Evolutionary conservation across 1,284 basidiomycete genomes (phyloP), one percentile per base, ranked within the genome.

Genomic region (Gomphus bonarii): DNA sequence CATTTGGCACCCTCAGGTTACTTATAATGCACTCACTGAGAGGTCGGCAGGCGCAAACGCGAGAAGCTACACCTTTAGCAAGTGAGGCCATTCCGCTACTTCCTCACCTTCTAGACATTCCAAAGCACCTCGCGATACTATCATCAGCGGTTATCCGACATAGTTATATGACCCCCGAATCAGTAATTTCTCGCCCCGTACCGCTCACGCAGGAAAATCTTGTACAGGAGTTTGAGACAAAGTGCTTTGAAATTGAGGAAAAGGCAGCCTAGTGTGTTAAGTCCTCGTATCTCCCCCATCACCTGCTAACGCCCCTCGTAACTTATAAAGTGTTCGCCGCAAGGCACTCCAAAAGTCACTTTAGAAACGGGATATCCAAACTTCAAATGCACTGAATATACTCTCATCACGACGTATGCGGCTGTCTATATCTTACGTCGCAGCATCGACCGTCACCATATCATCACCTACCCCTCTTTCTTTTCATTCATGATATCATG

Each of bases 161-260:
- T 62, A 74, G 75, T 8, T 36, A 47, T n/a, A 33, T 20, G n/a
- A 46, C 14, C 36, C 50, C 53, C 25, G 35, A 38, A 33, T n/a
- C 47, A 25, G 31, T 30, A 31, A 51, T 35, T 22, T 11, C 48
- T 18, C 51, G 44, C n/a, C 43, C 60, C 22, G 22, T 36, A 2
- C 46, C 42, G 20, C 30, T 42, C 12, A 36, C 38, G 14, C 38
- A 62, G 51, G 70, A 73, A 58, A 57, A 59, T 48, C 61, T 64
- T 14, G 59, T 81, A 16, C 68, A 74, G 14, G 73, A 76, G 46
- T 72, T 83, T 31, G 83, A 80, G 61, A 72, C 71, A 50, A 79
- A 75, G 60, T 89, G 85, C 69, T 79, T 85, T 58, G 79, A 83
- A 55, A 80, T 91, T 33, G 86, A 86, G 67, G 82, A 84, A 69